Evolutionary conservation across 1,284 basidiomycete species (phyloP), one percentile per base, ranked within the genome.

Genomic region (Boletus mariae): DNA sequence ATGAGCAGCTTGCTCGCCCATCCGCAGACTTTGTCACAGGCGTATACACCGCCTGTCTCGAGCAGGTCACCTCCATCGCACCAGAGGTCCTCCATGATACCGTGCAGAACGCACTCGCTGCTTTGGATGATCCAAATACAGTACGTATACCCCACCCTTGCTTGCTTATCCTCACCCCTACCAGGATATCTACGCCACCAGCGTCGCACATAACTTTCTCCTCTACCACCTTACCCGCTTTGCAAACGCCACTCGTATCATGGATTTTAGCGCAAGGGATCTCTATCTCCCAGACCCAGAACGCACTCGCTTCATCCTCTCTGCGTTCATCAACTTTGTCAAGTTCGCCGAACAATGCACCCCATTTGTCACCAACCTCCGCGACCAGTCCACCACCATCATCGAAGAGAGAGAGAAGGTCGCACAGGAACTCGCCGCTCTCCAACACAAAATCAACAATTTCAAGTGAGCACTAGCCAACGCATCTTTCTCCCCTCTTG

Each of bases 261-360:
- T 83, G 56, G 84, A 87, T 67, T 94, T 95, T 69, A 84, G 78
- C 57, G 75, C 89, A 47, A 80, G 78, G 57, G 94, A 96, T 61
- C 69, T 96, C 9, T 77, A 78, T 46, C 77, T 77, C 45, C 93
- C 93, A 1, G 86, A 90, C 26, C 73, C 83, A 20, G 77, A 83
- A 32, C 82, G 92, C 25, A 88, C 92, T 0, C 75, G 85, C 13
- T 76, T 80, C 46, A 77, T 90, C 42, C 78, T 97, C 54, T 92
- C 90, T 38, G 93, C 88, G 0, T 87, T 97, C 57, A 87, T 95
- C 75, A 97, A 97, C 72, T 93, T 94, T 69, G 83, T 92, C 67
- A 92, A 92, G 70, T 96, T 95, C 68, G 85, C 84, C 28, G 84
- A 88, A 59, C 86, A 92, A 60, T 85, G 85, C 59, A 76, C 79